phyloP scores from a whole-genome alignment of 2,329 filamentous ascomycete genomes.

The Aspergillus japonicus region DNA sequence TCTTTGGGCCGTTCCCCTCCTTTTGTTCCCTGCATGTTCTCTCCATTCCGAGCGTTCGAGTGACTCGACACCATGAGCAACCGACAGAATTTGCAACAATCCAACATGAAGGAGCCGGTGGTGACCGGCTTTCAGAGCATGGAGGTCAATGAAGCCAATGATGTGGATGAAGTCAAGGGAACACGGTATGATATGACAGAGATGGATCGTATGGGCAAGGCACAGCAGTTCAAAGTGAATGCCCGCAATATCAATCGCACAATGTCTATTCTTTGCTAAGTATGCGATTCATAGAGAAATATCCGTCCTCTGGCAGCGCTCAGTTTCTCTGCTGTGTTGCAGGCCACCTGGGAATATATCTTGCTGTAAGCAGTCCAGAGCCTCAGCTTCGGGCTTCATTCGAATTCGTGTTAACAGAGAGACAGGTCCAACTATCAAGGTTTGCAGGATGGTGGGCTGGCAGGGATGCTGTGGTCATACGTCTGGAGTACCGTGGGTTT shows the following conservation, averaged over 20 bases:
- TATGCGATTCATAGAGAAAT: conserved; percentile 25
- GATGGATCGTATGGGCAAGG: conserved; percentile 34
- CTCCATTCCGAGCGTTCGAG: background rate
- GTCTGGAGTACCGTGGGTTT: conserved; percentile 61
- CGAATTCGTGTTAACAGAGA: background rate
- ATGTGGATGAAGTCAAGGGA: background rate
- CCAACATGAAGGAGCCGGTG: background rate
- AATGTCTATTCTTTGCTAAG: background rate
- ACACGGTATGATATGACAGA: conserved; percentile 23
- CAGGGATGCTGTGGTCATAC: conserved; percentile 32
- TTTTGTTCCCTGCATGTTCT: background rate
- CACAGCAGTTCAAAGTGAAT: conserved; percentile 30
- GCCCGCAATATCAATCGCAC: background rate
- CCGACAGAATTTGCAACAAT: background rate
- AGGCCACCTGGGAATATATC: conserved; percentile 38
- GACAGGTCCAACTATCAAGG: conserved; percentile 27
- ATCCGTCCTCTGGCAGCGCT: conserved; percentile 34
- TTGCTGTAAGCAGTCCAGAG: conserved; percentile 26
- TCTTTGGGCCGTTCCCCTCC: too few species aligned
- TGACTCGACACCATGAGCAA: background rate
- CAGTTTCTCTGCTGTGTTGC: conserved; percentile 36
- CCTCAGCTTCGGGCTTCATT: background rate
- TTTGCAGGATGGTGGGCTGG: conserved; percentile 25
- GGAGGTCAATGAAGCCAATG: conserved; percentile 4
- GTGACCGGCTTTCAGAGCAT: background rate